Base-by-base conservation (phyloP, 2,329 filamentous ascomycete species). In the Epichloe elymi region DNA sequence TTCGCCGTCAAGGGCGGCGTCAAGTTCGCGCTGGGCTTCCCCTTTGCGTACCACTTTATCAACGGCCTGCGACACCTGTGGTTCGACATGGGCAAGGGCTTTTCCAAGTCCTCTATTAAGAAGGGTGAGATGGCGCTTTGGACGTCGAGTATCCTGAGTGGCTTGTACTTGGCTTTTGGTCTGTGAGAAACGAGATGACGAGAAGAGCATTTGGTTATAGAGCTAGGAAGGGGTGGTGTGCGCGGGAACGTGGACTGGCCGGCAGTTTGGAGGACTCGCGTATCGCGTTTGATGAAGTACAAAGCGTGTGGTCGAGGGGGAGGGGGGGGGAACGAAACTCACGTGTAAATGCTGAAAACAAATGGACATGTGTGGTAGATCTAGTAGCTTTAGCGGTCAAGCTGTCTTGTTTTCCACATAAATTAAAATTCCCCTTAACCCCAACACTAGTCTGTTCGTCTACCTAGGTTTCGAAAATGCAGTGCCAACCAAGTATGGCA, bases 1-100 rank as follows among this genome's bases (percentile, higher is more conserved):
- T 67, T 81, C 10, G 71, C 76, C 51, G 70, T 73, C 63, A 82
- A 84, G 70, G 76, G 73, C 54, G 72, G 61, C 30, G 48, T 77
- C 66, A 82, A 82, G 72, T 71, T 78, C 61, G 58, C 70, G 26
- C 61, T 76, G 44, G 74, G 74, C 51, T 82, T 78, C 73, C 78
- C 78, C n/a, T 78, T 82, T 51, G 65, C 71, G 51, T 81, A 74
- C 68, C 78, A 82, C 69, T 63, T 67, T 55, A 58, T 78, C 65
- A 79, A 76, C 66, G 78, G 78, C 54, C 59, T 73, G 51, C 71
- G 76, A 58, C 78, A 82, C 56, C 64, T 81, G 42, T 59, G 70
- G 45, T 78, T 74, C 63, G 78, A 82, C 55, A 51, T 73, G 7
- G 72, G 70, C 42, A 63, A 68, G 56, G 78, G 76, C 35, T 80